phyloP scores from a whole-genome alignment of 164 flowering plant species.

The Dillenia suffruticosa region DNA sequence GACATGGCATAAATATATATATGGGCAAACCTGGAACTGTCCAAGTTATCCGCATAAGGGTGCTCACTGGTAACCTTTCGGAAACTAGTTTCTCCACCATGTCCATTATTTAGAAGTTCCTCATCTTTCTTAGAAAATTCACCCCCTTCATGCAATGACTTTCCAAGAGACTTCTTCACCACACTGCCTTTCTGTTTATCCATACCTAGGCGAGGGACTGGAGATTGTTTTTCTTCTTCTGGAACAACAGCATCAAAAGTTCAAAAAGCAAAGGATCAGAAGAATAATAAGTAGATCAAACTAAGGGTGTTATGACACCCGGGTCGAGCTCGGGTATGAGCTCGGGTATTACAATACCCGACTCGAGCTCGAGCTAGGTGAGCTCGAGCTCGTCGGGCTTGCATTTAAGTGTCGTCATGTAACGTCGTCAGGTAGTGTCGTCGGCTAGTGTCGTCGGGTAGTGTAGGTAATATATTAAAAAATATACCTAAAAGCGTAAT shows the following conservation, averaged over 20 bases:
- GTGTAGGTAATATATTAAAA: too few species aligned
- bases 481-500: too few species aligned
- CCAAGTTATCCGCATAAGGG: constrained; percentile 22
- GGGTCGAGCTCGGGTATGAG: too few species aligned
- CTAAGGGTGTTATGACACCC: too few species aligned
- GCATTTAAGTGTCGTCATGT: too few species aligned
- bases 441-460: too few species aligned
- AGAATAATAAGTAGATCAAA: too few species aligned
- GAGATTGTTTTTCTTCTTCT: constrained; percentile 26
- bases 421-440: too few species aligned
- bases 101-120: constrained; percentile 32
- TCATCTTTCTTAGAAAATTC: constrained; percentile 35
- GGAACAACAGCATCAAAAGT: constrained; percentile 10
- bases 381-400: too few species aligned
- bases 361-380: too few species aligned
- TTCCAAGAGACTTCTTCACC: constrained; percentile 14
- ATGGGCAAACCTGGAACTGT: constrained; percentile 49
- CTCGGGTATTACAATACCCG: too few species aligned
- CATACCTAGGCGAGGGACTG: constrained; percentile 1
- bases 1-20: background rate
- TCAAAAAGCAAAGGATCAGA: background rate
- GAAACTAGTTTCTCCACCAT: constrained; percentile 20
- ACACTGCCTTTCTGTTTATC: constrained; percentile 21
- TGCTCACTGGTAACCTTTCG: constrained; percentile 16
- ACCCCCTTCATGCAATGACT: constrained; percentile 49